Evolutionary conservation across 352 stramenopile species (phyloP).

Genomic region (Phytophthora pistaciae): DNA sequence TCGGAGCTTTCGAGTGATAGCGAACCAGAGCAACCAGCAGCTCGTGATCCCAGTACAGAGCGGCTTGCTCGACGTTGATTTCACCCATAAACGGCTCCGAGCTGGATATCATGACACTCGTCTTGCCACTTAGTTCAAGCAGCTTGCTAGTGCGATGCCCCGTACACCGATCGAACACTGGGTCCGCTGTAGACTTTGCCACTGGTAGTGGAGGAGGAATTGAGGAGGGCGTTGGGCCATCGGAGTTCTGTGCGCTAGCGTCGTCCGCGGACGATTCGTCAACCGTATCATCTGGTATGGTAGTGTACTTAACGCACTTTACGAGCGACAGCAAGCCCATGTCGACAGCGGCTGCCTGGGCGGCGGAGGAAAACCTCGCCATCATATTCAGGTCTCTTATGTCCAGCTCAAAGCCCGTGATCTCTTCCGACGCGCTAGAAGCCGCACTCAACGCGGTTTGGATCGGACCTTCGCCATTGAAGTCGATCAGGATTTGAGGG

Average conservation of each 20-base stretch:
- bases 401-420: slow-evolving; percentile 72
- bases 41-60: slow-evolving; percentile 80
- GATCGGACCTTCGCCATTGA: slow-evolving; percentile 56
- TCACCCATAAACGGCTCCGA: slow-evolving; percentile 62
- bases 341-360: slow-evolving; percentile 60
- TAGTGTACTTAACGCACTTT: slow-evolving; percentile 44
- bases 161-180: slow-evolving; percentile 51
- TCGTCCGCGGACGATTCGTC: slow-evolving; percentile 34
- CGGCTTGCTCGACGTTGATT: slow-evolving; percentile 57
- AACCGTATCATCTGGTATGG: slow-evolving; percentile 35
- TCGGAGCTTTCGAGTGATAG: slow-evolving; percentile 48
- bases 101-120: slow-evolving; percentile 60
- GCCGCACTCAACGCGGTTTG: slow-evolving; percentile 16
- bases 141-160: slow-evolving; percentile 58
- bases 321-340: slow-evolving; percentile 52
- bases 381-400: slow-evolving; percentile 67
- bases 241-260: slow-evolving; percentile 29
- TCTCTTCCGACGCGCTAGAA: slow-evolving; percentile 11
- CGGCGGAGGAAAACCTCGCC: slow-evolving; percentile 67
- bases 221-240: slow-evolving; percentile 1
- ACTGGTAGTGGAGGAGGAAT: slow-evolving; percentile 19
- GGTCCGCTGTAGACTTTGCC: slow-evolving; percentile 40
- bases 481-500: slow-evolving; percentile 68
- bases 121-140: slow-evolving; percentile 65
- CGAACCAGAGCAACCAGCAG: slow-evolving; percentile 66